Percentiles rank a stretch among this genome's conserved stretches.
phyloP scores from a whole-genome alignment of 306 rosid species.

The Lagenaria siceraria region DNA sequence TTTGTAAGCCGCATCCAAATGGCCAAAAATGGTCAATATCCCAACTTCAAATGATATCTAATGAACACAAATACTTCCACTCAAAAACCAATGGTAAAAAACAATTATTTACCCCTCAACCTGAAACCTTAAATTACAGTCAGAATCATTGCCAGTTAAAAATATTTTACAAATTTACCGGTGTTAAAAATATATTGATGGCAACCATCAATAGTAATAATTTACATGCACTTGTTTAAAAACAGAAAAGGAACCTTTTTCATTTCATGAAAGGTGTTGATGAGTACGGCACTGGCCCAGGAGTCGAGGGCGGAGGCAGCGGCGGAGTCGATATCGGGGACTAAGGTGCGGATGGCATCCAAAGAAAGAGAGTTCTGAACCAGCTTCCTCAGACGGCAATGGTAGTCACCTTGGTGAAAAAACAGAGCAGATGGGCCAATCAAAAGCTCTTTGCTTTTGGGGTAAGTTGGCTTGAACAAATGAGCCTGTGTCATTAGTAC shows the following conservation, averaged over 20 bases:
- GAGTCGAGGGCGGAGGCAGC: conserved; percentile 40
- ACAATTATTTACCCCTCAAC: conserved; percentile 12
- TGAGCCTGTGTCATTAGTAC: conserved; percentile 69
- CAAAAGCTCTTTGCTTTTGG: conserved; percentile 69
- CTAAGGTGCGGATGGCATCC: conserved; percentile 36
- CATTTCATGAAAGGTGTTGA: conserved; percentile 66
- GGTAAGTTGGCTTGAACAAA: conserved; percentile 80
- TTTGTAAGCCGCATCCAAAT: conserved; percentile 47
- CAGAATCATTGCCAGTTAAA: no score
- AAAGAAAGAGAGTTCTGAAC: conserved; percentile 47
- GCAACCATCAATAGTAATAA: no score
- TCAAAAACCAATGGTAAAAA: no score
- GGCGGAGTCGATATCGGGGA: conserved; percentile 35
- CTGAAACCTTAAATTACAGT: no score
- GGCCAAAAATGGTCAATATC: conserved; percentile 44
- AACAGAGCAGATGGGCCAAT: conserved; percentile 79
- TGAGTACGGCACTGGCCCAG: conserved; percentile 11
- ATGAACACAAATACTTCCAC: no score
- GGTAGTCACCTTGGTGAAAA: conserved; percentile 66
- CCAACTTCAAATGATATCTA: conserved; percentile 69
- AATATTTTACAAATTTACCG: no score
- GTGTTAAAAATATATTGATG: no score
- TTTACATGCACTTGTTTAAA: no score
- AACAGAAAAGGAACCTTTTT: conserved; percentile 30
- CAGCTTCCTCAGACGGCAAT: conserved; percentile 51